These are phyloP conservation scores for Pestalotiopsis sp. DNA, from an alignment of 2,329 filamentous ascomycete genomes.

Conservation along the genomic window DNA sequence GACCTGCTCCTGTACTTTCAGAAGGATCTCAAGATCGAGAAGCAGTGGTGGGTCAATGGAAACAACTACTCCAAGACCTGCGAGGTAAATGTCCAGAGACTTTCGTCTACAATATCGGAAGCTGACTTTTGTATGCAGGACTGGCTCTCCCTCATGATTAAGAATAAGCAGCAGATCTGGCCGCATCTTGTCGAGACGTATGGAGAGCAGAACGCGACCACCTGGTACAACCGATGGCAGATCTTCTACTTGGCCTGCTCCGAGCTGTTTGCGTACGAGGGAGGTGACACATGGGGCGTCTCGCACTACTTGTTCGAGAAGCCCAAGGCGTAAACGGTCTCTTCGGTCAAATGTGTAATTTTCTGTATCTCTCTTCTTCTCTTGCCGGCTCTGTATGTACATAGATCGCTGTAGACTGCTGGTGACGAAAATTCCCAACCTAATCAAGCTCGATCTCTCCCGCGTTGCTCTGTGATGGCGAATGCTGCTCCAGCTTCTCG, in stretches of 20 bases:
- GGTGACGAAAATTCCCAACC: background rate
- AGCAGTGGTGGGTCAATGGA: slow-evolving; percentile 74
- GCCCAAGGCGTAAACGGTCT: slow-evolving; percentile 21
- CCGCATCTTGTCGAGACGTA: slow-evolving; percentile 68
- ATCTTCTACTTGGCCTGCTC: slow-evolving; percentile 74
- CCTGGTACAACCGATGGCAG: slow-evolving; percentile 73
- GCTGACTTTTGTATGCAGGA: slow-evolving; percentile 39
- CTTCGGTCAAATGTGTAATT: background rate
- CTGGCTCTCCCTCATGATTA: slow-evolving; percentile 64
- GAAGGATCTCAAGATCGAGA: slow-evolving; percentile 58
- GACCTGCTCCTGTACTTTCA: slow-evolving; percentile 72
- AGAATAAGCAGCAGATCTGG: slow-evolving; percentile 64
- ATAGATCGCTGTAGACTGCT: slow-evolving; percentile 8
- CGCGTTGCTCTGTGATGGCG: background rate
- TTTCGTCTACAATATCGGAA: background rate
- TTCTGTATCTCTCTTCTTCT: slow-evolving; percentile 8
- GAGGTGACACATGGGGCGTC: slow-evolving; percentile 70
- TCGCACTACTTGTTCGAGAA: slow-evolving; percentile 71
- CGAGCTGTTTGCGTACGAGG: slow-evolving; percentile 68
- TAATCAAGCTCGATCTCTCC: background rate
- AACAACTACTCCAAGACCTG: slow-evolving; percentile 71
- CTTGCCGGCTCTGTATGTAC: background rate
- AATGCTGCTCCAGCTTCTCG: background rate
- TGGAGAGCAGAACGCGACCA: slow-evolving; percentile 58
- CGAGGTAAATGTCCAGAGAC: slow-evolving; percentile 48